Conservation (phyloP, 2,329 filamentous ascomycete species). For the Ophiostoma angusticollis region DNA sequence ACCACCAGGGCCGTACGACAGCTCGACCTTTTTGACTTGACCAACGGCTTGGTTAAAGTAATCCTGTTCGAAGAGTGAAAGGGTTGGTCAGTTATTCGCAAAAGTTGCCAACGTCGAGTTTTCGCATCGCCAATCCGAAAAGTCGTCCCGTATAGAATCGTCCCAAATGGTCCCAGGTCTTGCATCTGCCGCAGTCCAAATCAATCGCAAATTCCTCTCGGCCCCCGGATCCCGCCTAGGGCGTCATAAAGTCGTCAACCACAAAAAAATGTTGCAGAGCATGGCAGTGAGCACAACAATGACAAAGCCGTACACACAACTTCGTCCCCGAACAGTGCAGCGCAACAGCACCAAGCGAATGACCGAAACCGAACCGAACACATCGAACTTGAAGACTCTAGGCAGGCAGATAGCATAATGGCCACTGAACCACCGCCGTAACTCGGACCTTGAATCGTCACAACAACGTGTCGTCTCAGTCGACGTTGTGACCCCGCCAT, state of each 20-base stretch:
- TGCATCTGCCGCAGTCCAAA: no score
- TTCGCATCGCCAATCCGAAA: constrained; percentile 17
- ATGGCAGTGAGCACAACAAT: constrained; percentile 22
- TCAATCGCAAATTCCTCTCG: constrained; percentile 1
- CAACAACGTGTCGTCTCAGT: neutral
- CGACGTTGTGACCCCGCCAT: neutral
- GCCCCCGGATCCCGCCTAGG: neutral
- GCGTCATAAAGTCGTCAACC: neutral
- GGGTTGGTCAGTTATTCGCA: constrained; percentile 49
- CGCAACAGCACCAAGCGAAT: neutral
- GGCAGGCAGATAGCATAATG: neutral
- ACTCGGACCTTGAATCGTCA: constrained; percentile 6
- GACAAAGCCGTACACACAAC: neutral
- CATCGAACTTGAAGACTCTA: neutral
- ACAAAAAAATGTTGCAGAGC: constrained; percentile 21
- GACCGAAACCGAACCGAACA: neutral
- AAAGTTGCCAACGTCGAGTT: constrained; percentile 32
- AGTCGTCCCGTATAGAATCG: constrained; percentile 6
- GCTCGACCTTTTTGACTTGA: constrained; percentile 77
- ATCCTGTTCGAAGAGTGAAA: constrained; percentile 66
- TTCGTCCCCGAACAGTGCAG: neutral
- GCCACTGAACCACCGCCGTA: neutral
- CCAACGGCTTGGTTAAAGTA: constrained; percentile 86
- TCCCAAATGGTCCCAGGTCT: no score
- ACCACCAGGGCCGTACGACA: constrained; percentile 88